phyloP scores from a whole-genome alignment of 495 filamentous ascomycete species.

The Penicillium tannophilum region DNA sequence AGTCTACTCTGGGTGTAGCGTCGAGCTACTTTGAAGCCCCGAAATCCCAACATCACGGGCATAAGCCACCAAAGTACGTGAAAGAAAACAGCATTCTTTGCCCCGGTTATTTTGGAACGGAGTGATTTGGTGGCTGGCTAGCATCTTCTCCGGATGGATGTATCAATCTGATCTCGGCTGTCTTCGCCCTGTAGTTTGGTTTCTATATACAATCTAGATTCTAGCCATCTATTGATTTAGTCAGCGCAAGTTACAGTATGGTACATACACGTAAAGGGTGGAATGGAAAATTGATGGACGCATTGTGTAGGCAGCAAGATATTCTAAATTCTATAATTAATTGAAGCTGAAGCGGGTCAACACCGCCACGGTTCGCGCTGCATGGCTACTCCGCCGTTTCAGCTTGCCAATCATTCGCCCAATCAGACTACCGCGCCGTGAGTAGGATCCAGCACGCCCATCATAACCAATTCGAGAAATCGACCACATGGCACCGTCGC shows the following conservation, averaged over 20 bases:
- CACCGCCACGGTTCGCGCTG: conserved; percentile 3
- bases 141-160: conserved; percentile 11
- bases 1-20: conserved; percentile 8
- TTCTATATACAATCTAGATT: not conserved
- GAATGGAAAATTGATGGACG: not conserved
- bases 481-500: conserved; percentile 31
- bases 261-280: not conserved
- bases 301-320: conserved; percentile 5
- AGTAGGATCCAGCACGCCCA: not conserved
- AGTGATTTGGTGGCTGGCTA: conserved; percentile 9
- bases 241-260: not conserved
- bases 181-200: conserved; percentile 7
- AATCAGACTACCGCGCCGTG: not conserved
- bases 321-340: conserved; percentile 1
- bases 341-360: not conserved
- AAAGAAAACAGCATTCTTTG: conserved; percentile 6
- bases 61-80: not conserved
- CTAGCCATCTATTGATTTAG: not conserved
- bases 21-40: not conserved
- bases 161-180: conserved; percentile 19
- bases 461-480: not conserved
- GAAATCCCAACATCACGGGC: conserved; percentile 2
- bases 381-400: not conserved
- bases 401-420: not conserved
- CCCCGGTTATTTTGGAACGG: not conserved